Evolutionary conservation across 306 rosid genomes (phyloP), one percentile per base, ranked within the genome.

Genomic region (Vigna radiata): DNA sequence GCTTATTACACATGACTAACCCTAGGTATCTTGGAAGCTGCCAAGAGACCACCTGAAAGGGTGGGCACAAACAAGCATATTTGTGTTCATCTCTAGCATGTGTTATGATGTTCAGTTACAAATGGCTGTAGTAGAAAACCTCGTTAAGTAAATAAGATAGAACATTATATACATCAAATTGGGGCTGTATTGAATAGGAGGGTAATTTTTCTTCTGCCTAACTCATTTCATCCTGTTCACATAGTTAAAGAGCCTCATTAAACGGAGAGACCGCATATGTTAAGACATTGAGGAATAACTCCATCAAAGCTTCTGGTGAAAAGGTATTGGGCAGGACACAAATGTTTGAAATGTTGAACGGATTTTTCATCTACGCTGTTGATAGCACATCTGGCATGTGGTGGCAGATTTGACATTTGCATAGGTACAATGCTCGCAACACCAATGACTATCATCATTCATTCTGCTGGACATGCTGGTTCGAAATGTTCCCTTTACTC

Each of bases 311-410:
- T 74, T 73, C 63, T 31, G 71, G 47, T 13, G 49, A 37, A 33
- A 58, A 56, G 67, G 73, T 68, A 69, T 75, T n/a, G 48, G 55
- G 74, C 58, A 67, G 19, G 10, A 21, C 66, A 56, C 66, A 8
- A 8, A 43, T 17, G 52, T 43, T 81, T 76, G 37, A 44, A 52
- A 65, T 6, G 47, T 61, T 27, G 52, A 74, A n/a, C 72, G 21
- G 54, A 29, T 39, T 8, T 78, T 78, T 81, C 84, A 87, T 48
- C 81, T 74, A 2, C 83, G 85, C 41, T 10, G 79, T 39, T 75
- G 87, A 66, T 81, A 75, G 85, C 91, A 88, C 86, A 88, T 83
- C 69, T 81, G 83, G 73, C 89, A 85, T 29, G 68, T 60, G 73
- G 83, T 61, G 31, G 84, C 74, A 25, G 89, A 81, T 54, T n/a